Evolutionary conservation across 2,329 filamentous ascomycete genomes (phyloP).

Genomic region (Ceratocystis cubensis): DNA sequence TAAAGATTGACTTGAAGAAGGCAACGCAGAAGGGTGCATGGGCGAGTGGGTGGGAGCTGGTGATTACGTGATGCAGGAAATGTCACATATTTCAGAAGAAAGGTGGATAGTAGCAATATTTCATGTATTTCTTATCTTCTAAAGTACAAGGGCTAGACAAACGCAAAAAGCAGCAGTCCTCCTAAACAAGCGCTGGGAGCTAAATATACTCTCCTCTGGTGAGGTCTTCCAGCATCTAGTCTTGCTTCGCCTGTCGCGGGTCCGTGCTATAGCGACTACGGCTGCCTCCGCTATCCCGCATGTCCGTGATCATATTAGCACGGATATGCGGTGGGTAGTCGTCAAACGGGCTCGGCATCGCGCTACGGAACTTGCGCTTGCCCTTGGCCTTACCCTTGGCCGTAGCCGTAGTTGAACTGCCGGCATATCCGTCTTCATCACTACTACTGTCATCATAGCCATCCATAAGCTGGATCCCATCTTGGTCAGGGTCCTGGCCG

Average conservation of each 20-base stretch:
- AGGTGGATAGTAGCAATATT: too few species aligned
- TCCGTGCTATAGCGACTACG: neutral
- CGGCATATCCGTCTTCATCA: constrained; percentile 8
- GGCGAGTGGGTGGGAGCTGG: constrained; percentile 38
- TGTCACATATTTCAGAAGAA: too few species aligned
- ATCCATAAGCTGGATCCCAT: constrained; percentile 10
- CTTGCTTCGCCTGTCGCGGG: neutral
- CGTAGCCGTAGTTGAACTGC: neutral
- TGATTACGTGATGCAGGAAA: neutral
- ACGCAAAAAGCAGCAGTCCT: too few species aligned
- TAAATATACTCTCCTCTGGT: neutral
- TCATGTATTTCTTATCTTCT: too few species aligned
- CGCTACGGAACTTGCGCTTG: constrained; percentile 12
- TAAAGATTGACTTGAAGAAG: constrained; percentile 40
- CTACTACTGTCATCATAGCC: constrained; percentile 16
- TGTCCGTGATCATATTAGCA: constrained; percentile 24
- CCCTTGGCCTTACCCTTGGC: constrained; percentile 16
- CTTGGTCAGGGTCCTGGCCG: neutral
- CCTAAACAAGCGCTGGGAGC: too few species aligned
- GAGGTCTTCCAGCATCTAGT: neutral
- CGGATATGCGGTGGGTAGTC: constrained; percentile 19
- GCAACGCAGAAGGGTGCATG: constrained; percentile 46
- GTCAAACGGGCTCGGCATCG: constrained; percentile 18
- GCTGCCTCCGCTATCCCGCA: neutral
- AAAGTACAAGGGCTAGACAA: too few species aligned